A percentile compares a stretch with the other conserved stretches of the same genome.
phyloP scores from a whole-genome alignment of 768 basidiomycete genomes.

The Hemileccinum rubropunctum region DNA sequence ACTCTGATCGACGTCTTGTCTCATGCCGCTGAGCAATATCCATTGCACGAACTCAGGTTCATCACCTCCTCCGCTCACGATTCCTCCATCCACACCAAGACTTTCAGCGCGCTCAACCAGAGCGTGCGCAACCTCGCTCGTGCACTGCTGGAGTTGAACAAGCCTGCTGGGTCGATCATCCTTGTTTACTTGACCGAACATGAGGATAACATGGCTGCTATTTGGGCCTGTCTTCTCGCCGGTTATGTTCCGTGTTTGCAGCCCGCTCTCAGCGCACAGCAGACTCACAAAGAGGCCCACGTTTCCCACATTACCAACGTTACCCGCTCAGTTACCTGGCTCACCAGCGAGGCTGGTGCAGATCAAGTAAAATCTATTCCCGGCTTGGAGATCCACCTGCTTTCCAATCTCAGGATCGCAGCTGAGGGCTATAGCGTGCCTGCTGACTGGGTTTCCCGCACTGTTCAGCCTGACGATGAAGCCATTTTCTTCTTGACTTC shows the following conservation, averaged over 20 bases:
- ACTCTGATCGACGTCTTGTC: no score
- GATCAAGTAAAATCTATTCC: constrained; percentile 19
- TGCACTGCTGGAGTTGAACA: background rate
- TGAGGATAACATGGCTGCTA: constrained; percentile 32
- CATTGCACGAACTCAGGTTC: constrained; percentile 25
- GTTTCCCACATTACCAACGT: constrained; percentile 22
- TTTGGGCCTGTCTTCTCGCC: constrained; percentile 32
- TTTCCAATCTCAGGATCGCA: constrained; percentile 21
- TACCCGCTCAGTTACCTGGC: constrained; percentile 19
- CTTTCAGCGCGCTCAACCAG: constrained; percentile 20
- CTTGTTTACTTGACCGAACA: constrained; percentile 32
- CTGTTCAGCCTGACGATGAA: constrained; percentile 23
- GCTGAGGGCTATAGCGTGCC: constrained; percentile 11
- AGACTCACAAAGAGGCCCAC: constrained; percentile 30
- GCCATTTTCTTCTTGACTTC: constrained; percentile 37
- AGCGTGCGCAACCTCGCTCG: background rate
- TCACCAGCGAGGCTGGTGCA: constrained; percentile 24
- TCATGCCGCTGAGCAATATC: constrained; percentile 18
- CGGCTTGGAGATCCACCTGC: constrained; percentile 23
- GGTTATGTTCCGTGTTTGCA: constrained; percentile 32
- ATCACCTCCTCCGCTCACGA: constrained; percentile 30
- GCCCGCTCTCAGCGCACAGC: constrained; percentile 32
- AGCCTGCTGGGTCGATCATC: constrained; percentile 24
- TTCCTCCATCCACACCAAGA: constrained; percentile 26
- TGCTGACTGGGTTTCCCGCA: constrained; percentile 10